These are phyloP conservation scores for Carallia brachiata DNA, from an alignment of 345 rosid species.

Conservation along the genomic window DNA sequence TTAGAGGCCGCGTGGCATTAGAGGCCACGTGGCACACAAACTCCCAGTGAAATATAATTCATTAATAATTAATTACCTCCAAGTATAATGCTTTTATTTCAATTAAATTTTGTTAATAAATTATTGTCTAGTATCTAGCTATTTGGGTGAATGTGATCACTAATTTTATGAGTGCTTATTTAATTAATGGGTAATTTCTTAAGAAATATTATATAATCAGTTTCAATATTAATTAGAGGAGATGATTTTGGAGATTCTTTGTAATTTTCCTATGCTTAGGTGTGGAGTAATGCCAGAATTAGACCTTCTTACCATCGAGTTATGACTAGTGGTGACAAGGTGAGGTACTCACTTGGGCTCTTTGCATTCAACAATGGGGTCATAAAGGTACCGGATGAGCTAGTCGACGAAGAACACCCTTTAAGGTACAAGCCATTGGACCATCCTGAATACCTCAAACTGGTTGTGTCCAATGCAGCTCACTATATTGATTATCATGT, in stretches of 20 bases:
- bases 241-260: background rate
- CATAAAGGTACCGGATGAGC: slow-evolving; percentile 1
- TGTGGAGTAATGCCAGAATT: slow-evolving; percentile 10
- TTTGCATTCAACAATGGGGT: slow-evolving; percentile 13
- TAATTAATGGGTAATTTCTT: background rate
- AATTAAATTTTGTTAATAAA: no score
- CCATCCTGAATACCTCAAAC: slow-evolving; percentile 2
- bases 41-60: no score
- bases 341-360: slow-evolving; percentile 16
- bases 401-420: slow-evolving; percentile 18
- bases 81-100: no score
- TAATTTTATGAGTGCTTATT: background rate
- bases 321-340: background rate
- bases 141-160: no score
- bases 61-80: no score
- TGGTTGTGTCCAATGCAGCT: background rate
- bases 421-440: slow-evolving; percentile 14
- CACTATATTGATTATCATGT: background rate
- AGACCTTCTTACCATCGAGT: slow-evolving; percentile 1
- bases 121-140: no score
- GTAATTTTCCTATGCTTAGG: background rate
- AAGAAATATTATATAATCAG: no score
- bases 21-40: no score
- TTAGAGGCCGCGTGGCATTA: no score
- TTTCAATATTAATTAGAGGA: no score